A percentile compares a stretch with the other conserved stretches of the same genome.
phyloP scores from a whole-genome alignment of 2,329 filamentous ascomycete genomes.

The Diplocarpon mali region DNA sequence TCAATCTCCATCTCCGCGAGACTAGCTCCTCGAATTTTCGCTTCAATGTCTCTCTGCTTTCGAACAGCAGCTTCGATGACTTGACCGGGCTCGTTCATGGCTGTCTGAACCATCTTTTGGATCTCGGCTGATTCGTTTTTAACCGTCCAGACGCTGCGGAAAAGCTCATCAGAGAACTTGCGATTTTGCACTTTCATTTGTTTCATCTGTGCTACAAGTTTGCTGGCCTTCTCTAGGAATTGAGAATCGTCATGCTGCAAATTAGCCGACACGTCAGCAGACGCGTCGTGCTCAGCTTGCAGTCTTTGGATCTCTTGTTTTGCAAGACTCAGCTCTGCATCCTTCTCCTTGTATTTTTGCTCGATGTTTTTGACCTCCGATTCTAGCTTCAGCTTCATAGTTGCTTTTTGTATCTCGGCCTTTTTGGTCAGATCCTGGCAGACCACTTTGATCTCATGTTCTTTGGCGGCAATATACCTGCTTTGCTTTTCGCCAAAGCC shows the following conservation, averaged over 20 bases:
- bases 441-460: conserved; percentile 22
- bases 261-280: background rate
- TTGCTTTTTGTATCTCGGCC: conserved; percentile 9
- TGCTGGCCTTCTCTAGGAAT: conserved; percentile 9
- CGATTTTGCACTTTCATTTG: background rate
- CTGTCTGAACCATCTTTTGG: background rate
- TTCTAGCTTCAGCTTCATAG: conserved; percentile 10
- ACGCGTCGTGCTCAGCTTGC: background rate
- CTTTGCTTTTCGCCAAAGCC: conserved; percentile 22
- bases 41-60: background rate
- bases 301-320: background rate
- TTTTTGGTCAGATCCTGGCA: conserved; percentile 13
- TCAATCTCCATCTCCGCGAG: background rate
- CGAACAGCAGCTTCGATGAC: background rate
- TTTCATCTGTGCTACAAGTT: conserved; percentile 1
- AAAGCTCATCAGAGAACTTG: background rate
- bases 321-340: conserved; percentile 4
- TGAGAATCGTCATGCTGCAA: conserved; percentile 6
- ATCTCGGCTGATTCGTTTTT: background rate
- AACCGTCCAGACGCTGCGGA: background rate
- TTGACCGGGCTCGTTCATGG: background rate
- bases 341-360: conserved; percentile 8
- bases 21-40: background rate
- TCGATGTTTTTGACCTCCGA: conserved; percentile 11
- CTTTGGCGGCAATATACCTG: conserved; percentile 10